Conservation (phyloP, 345 rosid genomes). For the Ricinus communis region DNA sequence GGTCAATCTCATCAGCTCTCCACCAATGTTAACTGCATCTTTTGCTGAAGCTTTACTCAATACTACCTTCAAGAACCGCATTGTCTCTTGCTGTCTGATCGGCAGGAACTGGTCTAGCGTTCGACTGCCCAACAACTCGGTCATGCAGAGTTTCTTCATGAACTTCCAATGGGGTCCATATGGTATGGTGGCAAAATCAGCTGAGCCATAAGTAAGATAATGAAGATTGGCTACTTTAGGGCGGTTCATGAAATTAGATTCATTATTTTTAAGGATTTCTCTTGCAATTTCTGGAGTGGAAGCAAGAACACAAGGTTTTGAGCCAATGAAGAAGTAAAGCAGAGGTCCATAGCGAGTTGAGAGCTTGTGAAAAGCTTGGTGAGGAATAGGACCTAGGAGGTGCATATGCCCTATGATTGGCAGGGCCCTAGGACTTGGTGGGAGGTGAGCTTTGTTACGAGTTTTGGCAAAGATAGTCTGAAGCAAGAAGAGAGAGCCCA, state of each 20-base stretch:
- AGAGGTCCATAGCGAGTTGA: slow-evolving; percentile 58
- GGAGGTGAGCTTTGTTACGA: slow-evolving; percentile 27
- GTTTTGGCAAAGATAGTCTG: slow-evolving; percentile 18
- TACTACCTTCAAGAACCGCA: slow-evolving; percentile 36
- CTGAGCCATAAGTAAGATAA: slow-evolving; percentile 71
- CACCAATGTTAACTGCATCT: slow-evolving; percentile 46
- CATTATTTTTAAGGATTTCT: slow-evolving; percentile 62
- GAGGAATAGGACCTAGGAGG: slow-evolving; percentile 55
- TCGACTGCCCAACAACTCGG: slow-evolving; percentile 54
- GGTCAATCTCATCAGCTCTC: slow-evolving; percentile 54
- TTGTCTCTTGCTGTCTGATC: slow-evolving; percentile 45
- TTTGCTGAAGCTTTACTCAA: slow-evolving; percentile 39
- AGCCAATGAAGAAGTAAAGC: slow-evolving; percentile 64
- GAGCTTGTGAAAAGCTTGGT: slow-evolving; percentile 67
- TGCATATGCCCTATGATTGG: slow-evolving; percentile 78
- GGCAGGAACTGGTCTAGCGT: slow-evolving; percentile 45
- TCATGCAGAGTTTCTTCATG: slow-evolving; percentile 77
- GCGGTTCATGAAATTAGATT: slow-evolving; percentile 54
- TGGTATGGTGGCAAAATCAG: slow-evolving; percentile 65
- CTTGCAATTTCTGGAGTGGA: slow-evolving; percentile 54
- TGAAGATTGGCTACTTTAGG: slow-evolving; percentile 53
- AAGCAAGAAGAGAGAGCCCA: slow-evolving; percentile 28
- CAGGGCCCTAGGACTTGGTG: slow-evolving; percentile 59
- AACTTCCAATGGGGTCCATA: slow-evolving; percentile 76
- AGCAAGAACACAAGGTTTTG: slow-evolving; percentile 58